Base-by-base conservation (phyloP, 768 basidiomycete species). In the Suillus ampliporus region DNA sequence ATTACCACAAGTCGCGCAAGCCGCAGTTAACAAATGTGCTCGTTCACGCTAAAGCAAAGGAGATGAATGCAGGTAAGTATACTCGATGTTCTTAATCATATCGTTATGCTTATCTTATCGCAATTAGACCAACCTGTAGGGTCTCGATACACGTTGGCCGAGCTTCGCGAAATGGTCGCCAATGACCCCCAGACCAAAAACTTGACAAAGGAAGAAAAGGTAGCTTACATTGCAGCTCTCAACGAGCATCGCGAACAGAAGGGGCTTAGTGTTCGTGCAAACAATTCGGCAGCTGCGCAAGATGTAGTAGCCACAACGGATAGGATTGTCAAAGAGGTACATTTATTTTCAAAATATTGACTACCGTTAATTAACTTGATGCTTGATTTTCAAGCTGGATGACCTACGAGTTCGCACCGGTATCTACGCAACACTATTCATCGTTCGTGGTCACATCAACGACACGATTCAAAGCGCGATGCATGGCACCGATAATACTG, bases 371-470 rank as follows among this genome's bases (percentile, higher is more conserved):
- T 17, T 19, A 5, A 41, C 6, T 1, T 41, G 1, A 19, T 41
- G 8, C 34, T 21, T n/a, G n/a, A n/a, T n/a, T n/a, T n/a, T n/a
- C n/a, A n/a, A 61, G 61, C 54, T 61, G 17, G 61, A 61, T 19
- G 56, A 54, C 43, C 14, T 61, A 31, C 40, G n/a, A 9, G 17
- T 23, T 28, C 61, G 61, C 14, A 61, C 61, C 7, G 40, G 61
- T 17, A 35, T 35, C 50, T 61, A 61, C n/a, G 61, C 52, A 4
- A 52, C 34, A 19, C 23, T 62, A 15, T 62, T 64, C 37, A 41
- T 60, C 26, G 61, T 60, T 2, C 50, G 50, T 17, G 63, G 63
- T 13, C 63, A 64, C 53, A 52, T 64, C 63, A 64, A 64, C 40
- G 59, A 61, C 46, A 52, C 52, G 23, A 47, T 50, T 14, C 59